A percentile compares a stretch with the other conserved stretches of the same genome.
Evolutionary conservation across 2,329 filamentous ascomycete genomes (phyloP).

Genomic region (Didymella pinodella): DNA sequence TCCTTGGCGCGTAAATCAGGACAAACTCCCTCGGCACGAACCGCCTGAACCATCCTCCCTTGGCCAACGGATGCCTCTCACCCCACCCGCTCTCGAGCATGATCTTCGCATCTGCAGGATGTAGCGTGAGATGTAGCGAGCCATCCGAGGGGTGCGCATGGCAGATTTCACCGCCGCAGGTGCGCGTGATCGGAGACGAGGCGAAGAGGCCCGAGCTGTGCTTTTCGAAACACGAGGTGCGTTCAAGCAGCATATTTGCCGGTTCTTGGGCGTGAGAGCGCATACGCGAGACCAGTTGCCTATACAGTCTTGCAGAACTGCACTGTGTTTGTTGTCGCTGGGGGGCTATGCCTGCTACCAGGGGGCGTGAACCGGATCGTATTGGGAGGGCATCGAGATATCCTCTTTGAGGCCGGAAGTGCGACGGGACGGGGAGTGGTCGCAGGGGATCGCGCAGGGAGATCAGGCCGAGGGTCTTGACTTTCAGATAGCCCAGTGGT

Average conservation of each 20-base stretch:
- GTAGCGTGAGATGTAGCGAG: conserved; percentile 80
- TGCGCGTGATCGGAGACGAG: conserved; percentile 69
- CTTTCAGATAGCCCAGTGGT: conserved; percentile 73
- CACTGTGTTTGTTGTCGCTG: conserved; percentile 80
- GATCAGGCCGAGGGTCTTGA: conserved; percentile 76
- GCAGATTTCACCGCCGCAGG: conserved; percentile 80
- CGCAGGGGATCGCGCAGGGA: conserved; percentile 73
- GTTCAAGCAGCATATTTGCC: conserved; percentile 53
- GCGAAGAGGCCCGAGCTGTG: conserved; percentile 80
- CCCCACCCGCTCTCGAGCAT: conserved; percentile 82
- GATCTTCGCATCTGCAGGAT: conserved; percentile 77
- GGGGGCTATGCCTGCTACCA: conserved; percentile 78
- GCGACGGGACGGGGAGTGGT: conserved; percentile 62
- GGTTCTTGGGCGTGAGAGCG: conserved; percentile 34
- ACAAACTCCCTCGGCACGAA: conserved; percentile 79
- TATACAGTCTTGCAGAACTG: conserved; percentile 61
- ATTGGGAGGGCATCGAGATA: conserved; percentile 68
- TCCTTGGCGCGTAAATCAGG: conserved; percentile 81
- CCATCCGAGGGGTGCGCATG: conserved; percentile 81
- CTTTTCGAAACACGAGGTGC: conserved; percentile 81
- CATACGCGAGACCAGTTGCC: conserved; percentile 29
- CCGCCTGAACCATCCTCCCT: conserved; percentile 69
- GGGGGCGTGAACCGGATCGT: conserved; percentile 70
- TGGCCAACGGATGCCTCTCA: conserved; percentile 71
- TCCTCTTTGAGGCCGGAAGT: conserved; percentile 63